Evolutionary conservation across 805 yeast species (phyloP).

Genomic region (Cyberlindnera saturnus): DNA sequence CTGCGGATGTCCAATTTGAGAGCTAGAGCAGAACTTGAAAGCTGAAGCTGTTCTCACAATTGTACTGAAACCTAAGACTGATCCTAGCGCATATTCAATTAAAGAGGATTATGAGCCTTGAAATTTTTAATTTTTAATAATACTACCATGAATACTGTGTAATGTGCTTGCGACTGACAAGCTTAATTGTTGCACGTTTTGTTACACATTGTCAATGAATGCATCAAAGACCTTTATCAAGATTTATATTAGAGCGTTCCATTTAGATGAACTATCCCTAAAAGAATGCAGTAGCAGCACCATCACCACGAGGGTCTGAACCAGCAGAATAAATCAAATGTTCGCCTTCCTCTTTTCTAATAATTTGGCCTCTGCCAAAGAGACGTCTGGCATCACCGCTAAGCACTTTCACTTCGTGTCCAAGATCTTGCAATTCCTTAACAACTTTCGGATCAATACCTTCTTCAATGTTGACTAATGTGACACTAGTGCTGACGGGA

Average conservation of each 20-base stretch:
- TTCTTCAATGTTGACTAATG: conserved; percentile 59
- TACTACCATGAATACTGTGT: too few relatives aligned
- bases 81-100: too few relatives aligned
- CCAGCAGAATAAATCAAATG: conserved; percentile 58
- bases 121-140: too few relatives aligned
- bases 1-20: too few relatives aligned
- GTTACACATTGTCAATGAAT: not conserved
- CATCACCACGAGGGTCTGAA: conserved; percentile 81
- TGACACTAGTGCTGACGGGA: conserved; percentile 53
- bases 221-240: not conserved
- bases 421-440: conserved; percentile 40
- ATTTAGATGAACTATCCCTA: not conserved
- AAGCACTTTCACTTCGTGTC: conserved; percentile 48
- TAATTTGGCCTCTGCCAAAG: conserved; percentile 73
- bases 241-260: not conserved
- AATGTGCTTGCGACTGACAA: too few relatives aligned
- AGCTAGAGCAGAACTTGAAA: too few relatives aligned
- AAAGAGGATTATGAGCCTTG: too few relatives aligned
- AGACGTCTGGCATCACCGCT: conserved; percentile 36
- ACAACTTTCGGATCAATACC: conserved; percentile 47
- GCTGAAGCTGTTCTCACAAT: too few relatives aligned
- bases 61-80: too few relatives aligned
- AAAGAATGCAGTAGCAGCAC: conserved; percentile 46
- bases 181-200: not conserved
- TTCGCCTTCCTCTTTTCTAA: conserved; percentile 41